Evolutionary conservation across 129 eudicot species (phyloP).

Genomic region (carrot (Daucus carota)): DH1_v3.0 NC_030385.2:35589501-35590000

Average conservation of each 20-base stretch:
- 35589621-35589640: no score
- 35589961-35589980: not conserved
- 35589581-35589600: not conserved
- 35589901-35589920: not conserved
- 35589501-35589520: not conserved
- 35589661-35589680: not conserved
- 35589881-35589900: constrained; percentile 1
- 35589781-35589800: not conserved
- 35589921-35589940: not conserved
- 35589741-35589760: not conserved
- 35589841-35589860: not conserved
- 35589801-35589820: not conserved
- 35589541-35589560: not conserved
- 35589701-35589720: constrained; percentile 2
- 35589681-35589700: not conserved
- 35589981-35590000: not conserved
- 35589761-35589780: not conserved
- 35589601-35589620: no score
- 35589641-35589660: not conserved
- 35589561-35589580: not conserved
- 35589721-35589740: not conserved
- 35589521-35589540: not conserved
- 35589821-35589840: not conserved
- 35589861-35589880: not conserved
- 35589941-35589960: not conserved